phyloP scores from a whole-genome alignment of 495 filamentous ascomycete species.

The Xylaria scruposa region DNA sequence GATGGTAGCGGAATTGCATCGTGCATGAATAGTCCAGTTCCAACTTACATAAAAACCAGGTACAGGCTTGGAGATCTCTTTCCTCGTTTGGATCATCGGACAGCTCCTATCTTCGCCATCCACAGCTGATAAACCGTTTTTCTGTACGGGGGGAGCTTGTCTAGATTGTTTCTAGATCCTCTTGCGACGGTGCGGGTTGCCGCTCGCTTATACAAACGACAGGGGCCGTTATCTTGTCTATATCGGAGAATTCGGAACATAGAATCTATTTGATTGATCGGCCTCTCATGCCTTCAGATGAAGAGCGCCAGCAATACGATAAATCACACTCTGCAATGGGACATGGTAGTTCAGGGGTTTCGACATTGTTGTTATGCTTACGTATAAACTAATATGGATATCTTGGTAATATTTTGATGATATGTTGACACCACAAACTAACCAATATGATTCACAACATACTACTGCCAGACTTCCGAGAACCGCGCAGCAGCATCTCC shows the following conservation, averaged over 20 bases:
- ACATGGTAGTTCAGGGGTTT: background rate
- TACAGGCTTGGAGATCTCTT: slow-evolving; percentile 18
- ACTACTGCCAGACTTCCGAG: slow-evolving; percentile 24
- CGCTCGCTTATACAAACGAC: background rate
- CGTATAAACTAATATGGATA: background rate
- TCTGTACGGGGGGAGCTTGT: background rate
- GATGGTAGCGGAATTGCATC: slow-evolving; percentile 18
- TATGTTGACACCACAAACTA: background rate
- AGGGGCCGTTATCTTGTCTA: background rate
- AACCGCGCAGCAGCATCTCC: slow-evolving; percentile 28
- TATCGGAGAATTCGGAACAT: background rate
- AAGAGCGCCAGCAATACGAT: background rate
- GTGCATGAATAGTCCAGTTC: slow-evolving; percentile 13
- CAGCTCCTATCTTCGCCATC: slow-evolving; percentile 14
- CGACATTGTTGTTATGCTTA: background rate
- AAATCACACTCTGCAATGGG: background rate
- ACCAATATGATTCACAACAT: background rate
- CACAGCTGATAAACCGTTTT: background rate
- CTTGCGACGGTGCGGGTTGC: slow-evolving; percentile 13
- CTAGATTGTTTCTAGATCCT: background rate
- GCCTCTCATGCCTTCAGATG: background rate
- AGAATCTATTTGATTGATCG: background rate
- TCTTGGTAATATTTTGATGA: background rate
- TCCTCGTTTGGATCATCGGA: slow-evolving; percentile 16
- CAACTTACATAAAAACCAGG: slow-evolving; percentile 18